Evolutionary conservation across 2,329 filamentous ascomycete species (phyloP), one percentile per base, ranked within the genome.

Genomic region (Albophoma yamanashiensis): DNA sequence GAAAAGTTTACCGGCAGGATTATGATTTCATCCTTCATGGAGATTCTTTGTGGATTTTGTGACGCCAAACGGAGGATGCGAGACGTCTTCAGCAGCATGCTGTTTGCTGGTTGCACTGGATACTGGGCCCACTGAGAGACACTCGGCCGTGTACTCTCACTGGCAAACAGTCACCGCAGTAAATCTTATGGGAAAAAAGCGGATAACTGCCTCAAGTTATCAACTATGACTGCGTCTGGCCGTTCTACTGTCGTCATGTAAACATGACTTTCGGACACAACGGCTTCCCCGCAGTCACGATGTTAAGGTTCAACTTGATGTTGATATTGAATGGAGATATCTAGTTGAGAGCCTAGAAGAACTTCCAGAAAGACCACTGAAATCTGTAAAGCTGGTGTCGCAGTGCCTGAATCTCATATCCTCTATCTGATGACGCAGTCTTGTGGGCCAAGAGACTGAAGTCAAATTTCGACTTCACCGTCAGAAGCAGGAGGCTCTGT

Each of bases 401-500:
- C 20, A 9, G 31, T 38, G 20, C 31, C 20, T 12, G 9, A 22
- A n/a, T 36, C 7, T 38, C 31, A 38, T 14, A n/a, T 1, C 27
- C 0, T 34, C 17, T 9, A 2, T 12, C 9, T 6, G 8, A 53
- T n/a, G 31, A 34, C 20, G 47, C 50, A 53, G 14, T 11, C 36
- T 31, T n/a, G 20, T n/a, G 9, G 2, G 20, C 31, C 31, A 11
- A 11, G 31, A 38, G 31, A 38, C 50, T 31, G 31, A 55, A 12
- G n/a, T 56, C 27, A 52, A 15, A 59, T 39, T 27, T 40, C 55
- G 22, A 57, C 36, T 15, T 36, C 57, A 17, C n/a, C 34, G 31
- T 63, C 57, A 50, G 43, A 57, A 50, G 55, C n/a, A 57, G 52
- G 56, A 45, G 52, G 25, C 9, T 60, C 61, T 60, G 42, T 17